Evolutionary conservation across 805 yeast genomes (phyloP).

Genomic region (Spathaspora boniae): DNA sequence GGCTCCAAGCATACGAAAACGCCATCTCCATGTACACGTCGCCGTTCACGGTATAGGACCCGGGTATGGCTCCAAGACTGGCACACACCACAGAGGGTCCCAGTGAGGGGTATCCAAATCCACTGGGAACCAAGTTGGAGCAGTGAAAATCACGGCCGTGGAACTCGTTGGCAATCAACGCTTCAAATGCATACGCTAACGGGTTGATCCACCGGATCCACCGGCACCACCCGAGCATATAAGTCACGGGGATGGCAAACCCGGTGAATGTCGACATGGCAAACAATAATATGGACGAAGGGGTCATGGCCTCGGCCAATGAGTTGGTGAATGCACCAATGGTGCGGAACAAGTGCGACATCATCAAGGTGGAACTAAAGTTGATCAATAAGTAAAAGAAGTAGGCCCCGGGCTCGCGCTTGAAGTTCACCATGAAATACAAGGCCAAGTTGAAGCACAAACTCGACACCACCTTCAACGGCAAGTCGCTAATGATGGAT

Average conservation of each 20-base stretch:
- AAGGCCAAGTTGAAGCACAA: constrained; percentile 47
- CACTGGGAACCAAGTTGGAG: constrained; percentile 46
- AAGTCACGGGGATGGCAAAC: constrained; percentile 53
- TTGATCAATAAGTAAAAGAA: constrained; percentile 49
- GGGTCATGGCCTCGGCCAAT: constrained; percentile 55
- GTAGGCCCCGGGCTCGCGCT: constrained; percentile 50
- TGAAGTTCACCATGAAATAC: constrained; percentile 53
- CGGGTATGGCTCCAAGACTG: constrained; percentile 22
- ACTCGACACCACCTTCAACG: constrained; percentile 44
- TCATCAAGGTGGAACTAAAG: constrained; percentile 42
- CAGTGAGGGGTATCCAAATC: constrained; percentile 24
- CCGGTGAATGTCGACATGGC: constrained; percentile 53
- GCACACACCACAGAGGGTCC: constrained; percentile 18
- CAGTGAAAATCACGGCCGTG: constrained; percentile 45
- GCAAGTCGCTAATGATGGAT: constrained; percentile 55
- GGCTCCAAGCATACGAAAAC: constrained; percentile 41
- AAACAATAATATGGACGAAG: constrained; percentile 49
- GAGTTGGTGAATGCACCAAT: constrained; percentile 48
- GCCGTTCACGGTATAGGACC: constrained; percentile 20
- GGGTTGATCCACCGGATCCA: constrained; percentile 65
- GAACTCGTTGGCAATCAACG: constrained; percentile 58
- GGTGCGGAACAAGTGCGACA: constrained; percentile 56
- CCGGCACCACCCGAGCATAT: constrained; percentile 61
- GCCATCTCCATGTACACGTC: constrained; percentile 32
- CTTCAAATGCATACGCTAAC: constrained; percentile 54